Evolutionary conservation across 2,329 filamentous ascomycete species (phyloP).

Genomic region (Chrysoporthe deuterocubensis): DNA sequence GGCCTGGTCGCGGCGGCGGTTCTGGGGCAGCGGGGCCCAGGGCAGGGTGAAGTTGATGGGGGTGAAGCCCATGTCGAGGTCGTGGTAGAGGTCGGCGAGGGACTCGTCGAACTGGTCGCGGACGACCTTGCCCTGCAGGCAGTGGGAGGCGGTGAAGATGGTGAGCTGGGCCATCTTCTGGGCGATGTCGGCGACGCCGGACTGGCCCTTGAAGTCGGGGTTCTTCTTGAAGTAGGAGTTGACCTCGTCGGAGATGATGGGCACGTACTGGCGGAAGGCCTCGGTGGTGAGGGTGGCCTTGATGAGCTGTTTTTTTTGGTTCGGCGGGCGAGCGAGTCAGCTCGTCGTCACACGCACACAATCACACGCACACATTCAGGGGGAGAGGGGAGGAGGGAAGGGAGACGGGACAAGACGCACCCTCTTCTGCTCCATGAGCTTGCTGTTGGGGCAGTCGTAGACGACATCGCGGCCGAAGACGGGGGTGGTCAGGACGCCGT

Average conservation of each 20-base stretch:
- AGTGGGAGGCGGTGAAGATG: conserved; percentile 78
- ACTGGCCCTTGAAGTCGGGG: conserved; percentile 60
- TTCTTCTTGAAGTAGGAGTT: conserved; percentile 63
- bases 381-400: too few relatives aligned
- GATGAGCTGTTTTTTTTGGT: conserved; percentile 57
- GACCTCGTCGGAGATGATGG: conserved; percentile 72
- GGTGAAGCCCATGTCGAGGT: conserved; percentile 78
- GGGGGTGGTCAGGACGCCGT: conserved; percentile 54
- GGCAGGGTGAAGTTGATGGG: conserved; percentile 84
- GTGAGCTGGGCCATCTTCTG: conserved; percentile 76
- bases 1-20: conserved; percentile 72
- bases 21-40: conserved; percentile 78
- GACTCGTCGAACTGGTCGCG: conserved; percentile 71
- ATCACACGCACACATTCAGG: too few relatives aligned
- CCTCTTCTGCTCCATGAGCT: conserved; percentile 90
- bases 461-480: conserved; percentile 79
- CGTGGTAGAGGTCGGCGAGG: conserved; percentile 78
- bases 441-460: conserved; percentile 83
- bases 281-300: conserved; percentile 71
- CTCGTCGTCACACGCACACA: too few relatives aligned
- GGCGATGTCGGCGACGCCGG: conserved; percentile 67
- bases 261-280: conserved; percentile 68
- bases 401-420: conserved; percentile 40
- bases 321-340: not conserved
- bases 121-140: conserved; percentile 77